Conservation (phyloP, 305 asterid species). For the Salvia sclarea region DNA sequence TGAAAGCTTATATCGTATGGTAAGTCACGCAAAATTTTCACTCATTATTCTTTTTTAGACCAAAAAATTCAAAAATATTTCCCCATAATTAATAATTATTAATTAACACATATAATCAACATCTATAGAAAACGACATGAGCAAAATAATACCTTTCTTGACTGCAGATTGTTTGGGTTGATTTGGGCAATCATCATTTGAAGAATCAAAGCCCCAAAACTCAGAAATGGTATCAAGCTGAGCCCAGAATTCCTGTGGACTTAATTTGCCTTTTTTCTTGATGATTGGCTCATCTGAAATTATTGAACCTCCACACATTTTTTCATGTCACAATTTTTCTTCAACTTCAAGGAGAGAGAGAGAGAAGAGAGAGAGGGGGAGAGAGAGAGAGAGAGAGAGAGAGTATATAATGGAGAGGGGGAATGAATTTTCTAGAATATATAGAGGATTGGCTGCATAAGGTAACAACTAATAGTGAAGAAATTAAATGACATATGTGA, state of each 20-base stretch:
- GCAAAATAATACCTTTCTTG: slow-evolving; percentile 58
- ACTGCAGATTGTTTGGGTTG: slow-evolving; percentile 30
- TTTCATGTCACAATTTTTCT: neutral
- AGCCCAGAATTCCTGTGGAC: slow-evolving; percentile 58
- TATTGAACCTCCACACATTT: slow-evolving; percentile 86
- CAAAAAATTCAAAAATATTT: no score
- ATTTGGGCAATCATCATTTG: slow-evolving; percentile 19
- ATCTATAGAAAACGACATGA: no score
- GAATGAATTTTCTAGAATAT: slow-evolving; percentile 27
- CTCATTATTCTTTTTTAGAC: no score
- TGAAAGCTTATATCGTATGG: no score
- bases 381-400: slow-evolving; percentile 21
- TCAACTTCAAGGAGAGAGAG: no score
- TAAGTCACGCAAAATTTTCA: no score
- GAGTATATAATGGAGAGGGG: neutral
- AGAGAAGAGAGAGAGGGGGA: slow-evolving; percentile 22
- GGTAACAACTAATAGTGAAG: slow-evolving; percentile 31
- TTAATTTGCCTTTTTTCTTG: slow-evolving; percentile 44
- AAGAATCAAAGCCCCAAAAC: slow-evolving; percentile 57
- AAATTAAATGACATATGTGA: slow-evolving; percentile 26
- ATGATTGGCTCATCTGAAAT: slow-evolving; percentile 59
- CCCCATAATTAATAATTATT: no score
- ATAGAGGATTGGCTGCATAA: slow-evolving; percentile 27
- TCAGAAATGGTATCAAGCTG: slow-evolving; percentile 58
- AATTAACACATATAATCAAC: no score